These are phyloP conservation scores for Beauveria caledonica DNA, from an alignment of 2,329 filamentous ascomycete species.

Conservation along the genomic window DNA sequence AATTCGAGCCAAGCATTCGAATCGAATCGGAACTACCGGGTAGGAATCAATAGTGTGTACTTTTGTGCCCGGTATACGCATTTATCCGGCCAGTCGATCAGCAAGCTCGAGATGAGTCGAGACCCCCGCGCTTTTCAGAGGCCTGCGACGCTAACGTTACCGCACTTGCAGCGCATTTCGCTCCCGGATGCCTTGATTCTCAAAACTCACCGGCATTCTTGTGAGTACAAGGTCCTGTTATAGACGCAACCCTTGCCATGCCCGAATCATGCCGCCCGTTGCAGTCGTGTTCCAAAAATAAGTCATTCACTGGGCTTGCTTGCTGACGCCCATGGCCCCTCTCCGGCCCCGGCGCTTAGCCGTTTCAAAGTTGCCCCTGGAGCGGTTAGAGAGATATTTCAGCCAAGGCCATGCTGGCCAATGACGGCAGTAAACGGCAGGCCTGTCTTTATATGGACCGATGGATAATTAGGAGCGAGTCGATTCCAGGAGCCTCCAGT, in stretches of 20 bases:
- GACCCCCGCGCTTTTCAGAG: not conserved
- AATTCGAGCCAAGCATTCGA: not conserved
- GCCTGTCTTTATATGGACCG: not conserved
- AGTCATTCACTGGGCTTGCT: not conserved
- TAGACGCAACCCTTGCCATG: not conserved
- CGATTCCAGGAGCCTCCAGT: not conserved
- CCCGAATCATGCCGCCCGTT: not conserved
- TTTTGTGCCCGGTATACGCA: not conserved
- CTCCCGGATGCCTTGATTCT: not conserved
- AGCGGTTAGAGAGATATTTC: not conserved
- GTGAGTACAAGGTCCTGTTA: not conserved
- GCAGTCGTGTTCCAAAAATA: conserved; percentile 3
- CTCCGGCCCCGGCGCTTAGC: conserved; percentile 3
- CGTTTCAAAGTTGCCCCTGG: not conserved
- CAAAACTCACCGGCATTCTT: no score
- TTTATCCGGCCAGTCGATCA: not conserved
- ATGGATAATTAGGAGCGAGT: not conserved
- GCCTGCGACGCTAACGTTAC: not conserved
- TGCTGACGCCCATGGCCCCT: not conserved
- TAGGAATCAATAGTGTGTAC: not conserved
- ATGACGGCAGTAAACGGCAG: not conserved
- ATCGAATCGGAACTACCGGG: not conserved
- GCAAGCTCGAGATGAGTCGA: not conserved
- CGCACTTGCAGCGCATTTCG: not conserved
- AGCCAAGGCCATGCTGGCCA: not conserved